These are phyloP conservation scores for Podochytrium sp. DNA, from an alignment of 192 early-diverging fungal species.

Conservation along the genomic window DNA sequence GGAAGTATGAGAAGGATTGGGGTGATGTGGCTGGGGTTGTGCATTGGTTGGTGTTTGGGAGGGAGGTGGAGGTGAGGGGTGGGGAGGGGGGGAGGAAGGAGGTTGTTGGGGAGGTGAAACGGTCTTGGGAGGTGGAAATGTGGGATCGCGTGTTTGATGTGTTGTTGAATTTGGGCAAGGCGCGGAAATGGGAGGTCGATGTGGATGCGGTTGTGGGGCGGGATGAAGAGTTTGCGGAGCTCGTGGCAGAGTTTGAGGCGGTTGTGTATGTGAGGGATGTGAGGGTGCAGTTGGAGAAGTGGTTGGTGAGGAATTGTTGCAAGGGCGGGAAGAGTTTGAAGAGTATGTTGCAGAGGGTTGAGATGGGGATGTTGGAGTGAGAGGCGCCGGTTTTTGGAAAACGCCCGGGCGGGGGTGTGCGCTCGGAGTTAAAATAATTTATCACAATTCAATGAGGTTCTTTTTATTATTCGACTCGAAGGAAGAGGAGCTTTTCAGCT, in stretches of 20 bases:
- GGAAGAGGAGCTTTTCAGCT: no score
- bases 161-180: conserved; percentile 45
- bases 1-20: conserved; percentile 59
- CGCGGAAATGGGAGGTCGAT: conserved; percentile 6
- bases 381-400: neutral
- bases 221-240: conserved; percentile 16
- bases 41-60: conserved; percentile 57
- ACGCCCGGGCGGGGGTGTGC: no score
- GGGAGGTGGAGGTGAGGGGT: conserved; percentile 46
- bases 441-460: neutral
- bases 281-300: conserved; percentile 39
- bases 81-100: conserved; percentile 14
- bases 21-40: conserved; percentile 53
- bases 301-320: conserved; percentile 28
- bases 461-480: neutral
- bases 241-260: conserved; percentile 38
- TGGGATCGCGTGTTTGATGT: conserved; percentile 57
- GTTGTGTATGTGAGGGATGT: conserved; percentile 22
- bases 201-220: neutral
- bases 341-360: conserved; percentile 43
- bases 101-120: conserved; percentile 33
- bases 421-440: neutral
- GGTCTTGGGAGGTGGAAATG: conserved; percentile 47
- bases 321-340: conserved; percentile 43
- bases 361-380: conserved; percentile 15